A percentile compares a stretch with the other conserved stretches of the same genome.
Evolutionary conservation across 179 eudicot species (phyloP).

Genomic region (Patellifolia procumbens): DNA sequence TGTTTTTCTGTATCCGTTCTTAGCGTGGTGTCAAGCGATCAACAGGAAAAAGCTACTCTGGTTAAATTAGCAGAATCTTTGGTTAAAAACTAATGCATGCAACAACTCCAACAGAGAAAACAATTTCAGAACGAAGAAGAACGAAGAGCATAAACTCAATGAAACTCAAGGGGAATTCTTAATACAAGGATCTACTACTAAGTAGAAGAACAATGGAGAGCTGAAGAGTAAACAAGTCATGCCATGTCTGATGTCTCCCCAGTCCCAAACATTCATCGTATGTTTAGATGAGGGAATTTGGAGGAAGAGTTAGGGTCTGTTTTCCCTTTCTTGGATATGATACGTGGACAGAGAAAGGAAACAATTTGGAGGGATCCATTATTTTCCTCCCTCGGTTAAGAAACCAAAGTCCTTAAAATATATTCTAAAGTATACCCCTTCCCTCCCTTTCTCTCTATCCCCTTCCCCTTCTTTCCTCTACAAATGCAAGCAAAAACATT

Average conservation of each 20-base stretch:
- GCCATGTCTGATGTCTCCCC: constrained; percentile 10
- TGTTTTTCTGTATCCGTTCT: neutral
- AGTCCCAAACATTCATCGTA: constrained; percentile 1
- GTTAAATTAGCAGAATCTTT: neutral
- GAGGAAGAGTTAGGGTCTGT: no score
- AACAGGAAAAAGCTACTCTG: neutral
- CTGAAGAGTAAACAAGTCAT: neutral
- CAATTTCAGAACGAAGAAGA: neutral
- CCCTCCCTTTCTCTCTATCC: no score
- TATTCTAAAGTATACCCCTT: no score
- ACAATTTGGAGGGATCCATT: no score
- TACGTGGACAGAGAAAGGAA: no score
- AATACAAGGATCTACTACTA: neutral
- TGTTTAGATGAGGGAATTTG: no score
- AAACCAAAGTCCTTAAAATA: no score
- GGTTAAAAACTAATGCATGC: neutral
- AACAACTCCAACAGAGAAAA: neutral
- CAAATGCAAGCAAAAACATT: no score
- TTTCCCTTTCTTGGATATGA: no score
- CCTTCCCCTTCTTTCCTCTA: no score
- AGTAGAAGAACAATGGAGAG: neutral
- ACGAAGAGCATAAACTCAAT: neutral
- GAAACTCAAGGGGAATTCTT: neutral
- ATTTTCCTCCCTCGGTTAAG: no score
- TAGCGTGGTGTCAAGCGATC: neutral